Evolutionary conservation across 306 rosid genomes (phyloP).

Genomic region (Cucumis sativus): Cucumber_9930_V3 NC_026655.2:20033001-20033500

Average conservation of each 20-base stretch:
- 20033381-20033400: conserved; percentile 71
- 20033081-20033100: not conserved
- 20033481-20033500: conserved; percentile 52
- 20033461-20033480: conserved; percentile 5
- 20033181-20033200: conserved; percentile 60
- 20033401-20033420: conserved; percentile 23
- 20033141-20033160: not conserved
- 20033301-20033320: not conserved
- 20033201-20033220: conserved; percentile 45
- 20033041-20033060: not conserved
- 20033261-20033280: not conserved
- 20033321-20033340: conserved; percentile 7
- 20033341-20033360: conserved; percentile 37
- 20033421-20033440: conserved; percentile 5
- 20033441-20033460: conserved; percentile 8
- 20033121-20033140: not conserved
- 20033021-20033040: not conserved
- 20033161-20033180: conserved; percentile 15
- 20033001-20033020: not conserved
- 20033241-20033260: conserved; percentile 5
- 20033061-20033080: not conserved
- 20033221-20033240: conserved; percentile 25
- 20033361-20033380: conserved; percentile 34
- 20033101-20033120: not conserved
- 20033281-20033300: not conserved